A percentile compares a stretch with the other conserved stretches of the same genome.
Evolutionary conservation across 768 basidiomycete genomes (phyloP).

Genomic region (Russula emetica): DNA sequence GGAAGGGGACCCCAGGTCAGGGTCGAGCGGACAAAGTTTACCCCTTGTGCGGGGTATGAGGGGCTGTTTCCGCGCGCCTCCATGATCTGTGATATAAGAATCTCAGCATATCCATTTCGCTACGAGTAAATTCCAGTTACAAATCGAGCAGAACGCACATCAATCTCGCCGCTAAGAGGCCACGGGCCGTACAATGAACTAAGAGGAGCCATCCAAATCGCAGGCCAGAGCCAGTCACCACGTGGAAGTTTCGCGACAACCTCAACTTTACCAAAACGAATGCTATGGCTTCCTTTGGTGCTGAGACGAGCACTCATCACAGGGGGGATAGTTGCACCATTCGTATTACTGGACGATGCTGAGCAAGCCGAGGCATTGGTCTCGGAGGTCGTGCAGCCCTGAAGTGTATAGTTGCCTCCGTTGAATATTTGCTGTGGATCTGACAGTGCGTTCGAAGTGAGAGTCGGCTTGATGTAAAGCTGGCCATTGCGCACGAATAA

Average conservation of each 20-base stretch:
- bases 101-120: background rate
- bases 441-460: conserved; percentile 49
- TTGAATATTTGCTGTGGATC: conserved; percentile 37
- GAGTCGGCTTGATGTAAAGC: conserved; percentile 57
- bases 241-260: conserved; percentile 46
- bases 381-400: conserved; percentile 36
- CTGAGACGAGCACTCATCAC: conserved; percentile 52
- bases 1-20: conserved; percentile 65
- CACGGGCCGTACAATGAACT: conserved; percentile 46
- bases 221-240: conserved; percentile 44
- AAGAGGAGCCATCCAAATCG: conserved; percentile 46
- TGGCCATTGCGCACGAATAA: conserved; percentile 46
- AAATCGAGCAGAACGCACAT: conserved; percentile 39
- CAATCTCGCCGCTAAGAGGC: conserved; percentile 56
- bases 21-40: conserved; percentile 49
- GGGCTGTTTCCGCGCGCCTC: conserved; percentile 49
- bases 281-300: conserved; percentile 45
- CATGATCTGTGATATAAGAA: conserved; percentile 41
- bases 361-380: conserved; percentile 45
- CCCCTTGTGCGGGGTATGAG: conserved; percentile 42
- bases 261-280: conserved; percentile 56
- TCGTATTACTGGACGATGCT: conserved; percentile 38
- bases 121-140: background rate
- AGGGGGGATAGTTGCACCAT: conserved; percentile 45
- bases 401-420: conserved; percentile 39